Evolutionary conservation across 164 flowering plant species (phyloP).

Genomic region (Annona squamosa): DNA sequence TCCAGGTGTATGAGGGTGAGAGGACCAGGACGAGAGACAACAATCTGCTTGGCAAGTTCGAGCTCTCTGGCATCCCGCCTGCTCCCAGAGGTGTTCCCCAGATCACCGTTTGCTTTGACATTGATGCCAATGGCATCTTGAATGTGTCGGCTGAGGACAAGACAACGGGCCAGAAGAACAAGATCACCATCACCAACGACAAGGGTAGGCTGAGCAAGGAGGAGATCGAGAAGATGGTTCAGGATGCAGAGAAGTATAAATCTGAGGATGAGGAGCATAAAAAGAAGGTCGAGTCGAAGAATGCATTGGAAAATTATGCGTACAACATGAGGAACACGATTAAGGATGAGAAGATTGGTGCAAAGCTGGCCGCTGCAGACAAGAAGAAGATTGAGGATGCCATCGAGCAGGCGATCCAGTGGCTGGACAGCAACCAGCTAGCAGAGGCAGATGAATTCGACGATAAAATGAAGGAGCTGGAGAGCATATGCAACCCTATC

Average conservation of each 20-base stretch:
- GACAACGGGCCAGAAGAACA: constrained; percentile 38
- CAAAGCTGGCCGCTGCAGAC: constrained; percentile 25
- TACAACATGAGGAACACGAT: constrained; percentile 39
- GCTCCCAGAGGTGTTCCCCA: constrained; percentile 44
- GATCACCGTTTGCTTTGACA: constrained; percentile 33
- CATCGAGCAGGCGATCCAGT: constrained; percentile 30
- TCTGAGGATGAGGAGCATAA: constrained; percentile 38
- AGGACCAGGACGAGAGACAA: constrained; percentile 27
- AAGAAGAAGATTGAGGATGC: constrained; percentile 37
- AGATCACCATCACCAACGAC: constrained; percentile 40
- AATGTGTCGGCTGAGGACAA: constrained; percentile 44
- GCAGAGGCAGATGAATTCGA: constrained; percentile 31
- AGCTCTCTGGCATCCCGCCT: constrained; percentile 34
- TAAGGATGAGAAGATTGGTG: constrained; percentile 32
- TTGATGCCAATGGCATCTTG: constrained; percentile 26
- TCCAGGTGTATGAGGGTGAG: constrained; percentile 43
- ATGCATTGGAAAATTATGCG: constrained; percentile 26
- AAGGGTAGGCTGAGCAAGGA: constrained; percentile 31
- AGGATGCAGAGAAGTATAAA: constrained; percentile 36
- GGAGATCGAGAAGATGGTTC: constrained; percentile 34
- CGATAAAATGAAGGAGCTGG: constrained; percentile 30
- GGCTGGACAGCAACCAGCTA: constrained; percentile 39
- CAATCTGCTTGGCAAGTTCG: constrained; percentile 25
- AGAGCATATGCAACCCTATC: constrained; percentile 31
- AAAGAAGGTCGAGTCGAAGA: constrained; percentile 38